Evolutionary conservation across 768 basidiomycete genomes (phyloP).

Genomic region (Russula sp.): DNA sequence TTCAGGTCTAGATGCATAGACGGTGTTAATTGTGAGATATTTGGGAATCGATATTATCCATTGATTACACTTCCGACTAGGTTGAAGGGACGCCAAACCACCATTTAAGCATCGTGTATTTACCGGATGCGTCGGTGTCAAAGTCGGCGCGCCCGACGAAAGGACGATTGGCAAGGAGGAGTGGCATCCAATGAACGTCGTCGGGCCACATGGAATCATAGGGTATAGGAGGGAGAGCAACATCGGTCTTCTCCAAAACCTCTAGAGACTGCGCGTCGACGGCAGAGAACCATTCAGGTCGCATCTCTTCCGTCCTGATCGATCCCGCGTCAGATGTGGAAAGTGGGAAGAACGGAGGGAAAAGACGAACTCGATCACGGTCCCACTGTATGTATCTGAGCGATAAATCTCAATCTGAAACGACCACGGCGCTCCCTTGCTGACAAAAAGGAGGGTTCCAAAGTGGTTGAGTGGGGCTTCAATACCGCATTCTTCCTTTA

Average conservation of each 20-base stretch:
- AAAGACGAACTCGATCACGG: slow-evolving; percentile 59
- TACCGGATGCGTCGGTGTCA: slow-evolving; percentile 16
- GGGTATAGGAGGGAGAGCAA: slow-evolving; percentile 47
- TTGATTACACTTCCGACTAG: background rate
- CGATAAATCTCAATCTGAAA: slow-evolving; percentile 73
- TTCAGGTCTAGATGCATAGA: slow-evolving; percentile 40
- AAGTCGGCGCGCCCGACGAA: slow-evolving; percentile 55
- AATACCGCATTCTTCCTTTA: slow-evolving; percentile 82
- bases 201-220: slow-evolving; percentile 61
- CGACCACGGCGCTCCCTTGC: slow-evolving; percentile 47
- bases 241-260: background rate
- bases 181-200: slow-evolving; percentile 67
- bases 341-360: background rate
- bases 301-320: slow-evolving; percentile 82
- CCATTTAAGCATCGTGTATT: slow-evolving; percentile 24
- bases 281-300: slow-evolving; percentile 71
- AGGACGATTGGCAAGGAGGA: slow-evolving; percentile 44
- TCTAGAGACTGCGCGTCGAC: slow-evolving; percentile 21
- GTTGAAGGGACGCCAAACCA: slow-evolving; percentile 29
- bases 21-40: background rate
- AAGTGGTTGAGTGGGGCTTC: slow-evolving; percentile 58
- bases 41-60: background rate
- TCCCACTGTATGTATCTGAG: slow-evolving; percentile 58
- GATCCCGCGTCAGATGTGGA: background rate
- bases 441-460: slow-evolving; percentile 64